These are phyloP conservation scores for Groenewaldozyma auringiensis DNA, from an alignment of 1,139 yeast genomes.

Conservation along the genomic window DNA sequence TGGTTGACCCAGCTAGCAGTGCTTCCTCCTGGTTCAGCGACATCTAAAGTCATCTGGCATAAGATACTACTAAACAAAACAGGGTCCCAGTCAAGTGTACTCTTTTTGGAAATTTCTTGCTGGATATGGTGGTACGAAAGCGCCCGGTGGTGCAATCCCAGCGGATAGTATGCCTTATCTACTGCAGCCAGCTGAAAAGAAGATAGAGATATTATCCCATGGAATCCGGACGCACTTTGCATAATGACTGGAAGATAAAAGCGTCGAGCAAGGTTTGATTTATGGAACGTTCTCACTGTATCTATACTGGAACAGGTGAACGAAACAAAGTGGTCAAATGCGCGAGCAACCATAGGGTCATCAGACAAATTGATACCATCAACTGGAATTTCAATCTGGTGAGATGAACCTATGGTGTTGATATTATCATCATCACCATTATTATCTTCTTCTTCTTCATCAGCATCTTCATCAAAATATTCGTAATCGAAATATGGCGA, in stretches of 20 bases:
- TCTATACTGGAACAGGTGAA: slow-evolving; percentile 9
- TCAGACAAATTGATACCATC: not conserved
- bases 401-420: not conserved
- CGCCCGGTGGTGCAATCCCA: slow-evolving; percentile 5
- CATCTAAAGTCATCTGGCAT: slow-evolving; percentile 8
- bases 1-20: slow-evolving; percentile 8
- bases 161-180: slow-evolving; percentile 1
- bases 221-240: slow-evolving; percentile 4
- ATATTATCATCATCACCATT: not conserved
- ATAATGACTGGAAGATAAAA: slow-evolving; percentile 8
- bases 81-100: slow-evolving; percentile 5
- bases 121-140: slow-evolving; percentile 5
- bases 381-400: not conserved
- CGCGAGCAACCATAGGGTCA: not conserved
- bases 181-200: slow-evolving; percentile 6
- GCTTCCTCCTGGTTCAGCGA: slow-evolving; percentile 6
- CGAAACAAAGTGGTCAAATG: slow-evolving; percentile 6
- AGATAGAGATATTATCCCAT: slow-evolving; percentile 8
- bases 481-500: too few relatives aligned
- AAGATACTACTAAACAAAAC: slow-evolving; percentile 6
- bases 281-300: slow-evolving; percentile 4
- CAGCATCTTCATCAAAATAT: not conserved
- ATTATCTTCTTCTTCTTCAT: not conserved
- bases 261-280: slow-evolving; percentile 3
- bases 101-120: not conserved